Percentiles rank a stretch among this genome's conserved stretches.
Evolutionary conservation across 192 early-diverging fungal species (phyloP).

Genomic region (Linnemannia elongata): DNA sequence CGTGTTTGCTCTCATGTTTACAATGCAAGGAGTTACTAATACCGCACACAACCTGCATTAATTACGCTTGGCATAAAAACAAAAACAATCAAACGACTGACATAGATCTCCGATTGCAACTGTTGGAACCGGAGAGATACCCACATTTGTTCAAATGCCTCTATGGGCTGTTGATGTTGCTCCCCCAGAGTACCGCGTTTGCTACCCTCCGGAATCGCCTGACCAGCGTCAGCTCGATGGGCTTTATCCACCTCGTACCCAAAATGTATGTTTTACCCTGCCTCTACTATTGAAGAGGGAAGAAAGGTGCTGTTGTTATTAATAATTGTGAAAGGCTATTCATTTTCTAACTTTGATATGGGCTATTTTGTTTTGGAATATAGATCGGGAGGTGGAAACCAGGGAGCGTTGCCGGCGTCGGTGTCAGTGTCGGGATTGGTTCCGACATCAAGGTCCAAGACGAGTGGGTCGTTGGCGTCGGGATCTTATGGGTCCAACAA

Average conservation of each 20-base stretch:
- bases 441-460: constrained; percentile 25
- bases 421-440: constrained; percentile 23
- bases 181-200: constrained; percentile 98
- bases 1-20: neutral
- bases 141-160: constrained; percentile 93
- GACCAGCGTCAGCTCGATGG: constrained; percentile 83
- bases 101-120: constrained; percentile 86
- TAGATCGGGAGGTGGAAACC: constrained; percentile 18
- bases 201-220: constrained; percentile 94
- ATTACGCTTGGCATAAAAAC: neutral
- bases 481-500: neutral
- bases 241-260: constrained; percentile 71
- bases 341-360: too few relatives aligned
- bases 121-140: constrained; percentile 91
- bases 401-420: constrained; percentile 18
- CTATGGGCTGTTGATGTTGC: constrained; percentile 96
- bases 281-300: neutral
- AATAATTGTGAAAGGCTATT: neutral
- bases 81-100: neutral
- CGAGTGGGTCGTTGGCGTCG: neutral
- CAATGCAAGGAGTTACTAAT: neutral
- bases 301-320: neutral
- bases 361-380: neutral
- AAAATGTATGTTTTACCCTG: constrained; percentile 58
- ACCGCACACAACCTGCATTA: neutral